Conservation (phyloP, 176 grass and related monocot species). For the Aegilops bicornis region DNA sequence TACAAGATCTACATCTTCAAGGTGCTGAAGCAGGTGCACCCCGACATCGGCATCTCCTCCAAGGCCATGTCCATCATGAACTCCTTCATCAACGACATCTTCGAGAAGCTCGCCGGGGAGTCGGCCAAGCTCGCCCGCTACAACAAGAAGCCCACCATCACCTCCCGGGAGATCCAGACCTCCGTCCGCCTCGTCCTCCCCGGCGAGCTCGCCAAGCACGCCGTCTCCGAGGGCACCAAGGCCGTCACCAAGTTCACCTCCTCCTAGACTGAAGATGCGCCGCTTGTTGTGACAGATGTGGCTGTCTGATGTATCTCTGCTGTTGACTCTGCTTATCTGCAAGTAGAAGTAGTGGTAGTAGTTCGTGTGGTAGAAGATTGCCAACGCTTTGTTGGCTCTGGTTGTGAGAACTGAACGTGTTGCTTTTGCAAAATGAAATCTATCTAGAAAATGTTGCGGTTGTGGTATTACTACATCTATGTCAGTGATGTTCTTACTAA, state of each 20-base stretch:
- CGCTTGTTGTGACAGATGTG: neutral
- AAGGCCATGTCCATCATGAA: conserved; percentile 99
- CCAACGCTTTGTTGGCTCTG: neutral
- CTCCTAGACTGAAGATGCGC: neutral
- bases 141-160: conserved; percentile 71
- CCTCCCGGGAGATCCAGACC: conserved; percentile 54
- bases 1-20: conserved; percentile 99
- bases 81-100: conserved; percentile 91
- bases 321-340: neutral
- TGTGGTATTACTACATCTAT: too few relatives aligned
- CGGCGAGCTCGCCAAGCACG: conserved; percentile 65
- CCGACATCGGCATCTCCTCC: conserved; percentile 88
- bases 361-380: neutral
- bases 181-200: conserved; percentile 63
- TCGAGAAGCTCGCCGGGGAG: conserved; percentile 77
- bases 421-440: too few relatives aligned
- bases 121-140: conserved; percentile 34
- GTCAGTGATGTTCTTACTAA: too few relatives aligned
- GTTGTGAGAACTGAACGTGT: neutral
- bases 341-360: too few relatives aligned
- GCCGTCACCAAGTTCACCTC: conserved; percentile 64
- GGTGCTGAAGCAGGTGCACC: conserved; percentile 93
- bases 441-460: too few relatives aligned
- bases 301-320: neutral
- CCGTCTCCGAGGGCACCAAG: conserved; percentile 63